Percentiles rank a stretch among this genome's conserved stretches.
phyloP scores from a whole-genome alignment of 768 basidiomycete species.

The Kwoniella dejecticola region DNA sequence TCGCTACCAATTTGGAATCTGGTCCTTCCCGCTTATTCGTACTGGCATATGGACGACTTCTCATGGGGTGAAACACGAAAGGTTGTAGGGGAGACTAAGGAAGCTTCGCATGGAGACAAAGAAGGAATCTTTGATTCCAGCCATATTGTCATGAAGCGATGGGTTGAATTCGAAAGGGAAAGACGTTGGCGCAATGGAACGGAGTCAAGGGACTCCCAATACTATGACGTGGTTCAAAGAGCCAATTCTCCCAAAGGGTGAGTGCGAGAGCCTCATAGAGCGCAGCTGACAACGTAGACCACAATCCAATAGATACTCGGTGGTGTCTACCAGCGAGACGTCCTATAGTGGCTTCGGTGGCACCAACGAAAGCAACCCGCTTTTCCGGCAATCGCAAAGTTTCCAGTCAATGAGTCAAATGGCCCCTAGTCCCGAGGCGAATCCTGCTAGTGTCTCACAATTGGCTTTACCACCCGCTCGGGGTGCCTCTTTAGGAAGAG shows the following conservation, averaged over 20 bases:
- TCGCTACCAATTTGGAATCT: constrained; percentile 98
- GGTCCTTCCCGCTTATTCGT: constrained; percentile 90
- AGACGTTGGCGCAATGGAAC: constrained; percentile 87
- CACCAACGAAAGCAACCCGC: constrained; percentile 39
- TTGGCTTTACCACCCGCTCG: constrained; percentile 42
- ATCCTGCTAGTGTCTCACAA: constrained; percentile 66
- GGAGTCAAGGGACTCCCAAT: constrained; percentile 76
- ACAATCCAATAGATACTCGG: constrained; percentile 65
- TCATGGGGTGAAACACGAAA: constrained; percentile 79
- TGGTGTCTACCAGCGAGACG: constrained; percentile 76
- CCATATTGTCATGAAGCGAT: constrained; percentile 97
- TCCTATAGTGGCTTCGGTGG: constrained; percentile 55
- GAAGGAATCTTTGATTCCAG: constrained; percentile 96
- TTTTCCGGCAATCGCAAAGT: constrained; percentile 47
- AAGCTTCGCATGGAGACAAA: constrained; percentile 77
- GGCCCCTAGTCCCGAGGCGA: constrained; percentile 42
- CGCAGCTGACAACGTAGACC: constrained; percentile 22
- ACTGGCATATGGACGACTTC: constrained; percentile 98
- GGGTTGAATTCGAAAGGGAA: constrained; percentile 97
- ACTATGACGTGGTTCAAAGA: constrained; percentile 61
- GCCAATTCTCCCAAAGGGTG: constrained; percentile 64
- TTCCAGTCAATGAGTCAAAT: constrained; percentile 47
- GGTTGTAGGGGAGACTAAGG: constrained; percentile 70
- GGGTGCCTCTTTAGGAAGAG: constrained; percentile 55
- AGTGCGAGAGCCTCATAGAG: constrained; percentile 19